Percentiles rank a stretch among this genome's conserved stretches.
These are phyloP conservation scores for Coemansia sp. DNA, from an alignment of 192 early-diverging fungal genomes.

Conservation along the genomic window DNA sequence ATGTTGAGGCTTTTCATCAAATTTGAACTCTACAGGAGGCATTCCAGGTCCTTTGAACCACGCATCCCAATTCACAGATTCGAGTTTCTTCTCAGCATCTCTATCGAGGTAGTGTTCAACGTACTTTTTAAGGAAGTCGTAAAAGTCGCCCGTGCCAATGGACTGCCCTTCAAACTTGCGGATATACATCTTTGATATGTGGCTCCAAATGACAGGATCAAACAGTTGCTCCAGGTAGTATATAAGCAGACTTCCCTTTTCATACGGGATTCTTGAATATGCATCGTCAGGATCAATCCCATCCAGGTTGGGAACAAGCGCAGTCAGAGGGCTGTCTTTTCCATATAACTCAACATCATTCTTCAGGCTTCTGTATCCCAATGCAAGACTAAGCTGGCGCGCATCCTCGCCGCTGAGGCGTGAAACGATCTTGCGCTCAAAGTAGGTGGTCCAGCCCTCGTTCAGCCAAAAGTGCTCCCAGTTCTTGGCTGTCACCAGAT, in stretches of 20 bases:
- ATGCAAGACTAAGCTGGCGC: constrained; percentile 80
- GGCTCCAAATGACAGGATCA: constrained; percentile 71
- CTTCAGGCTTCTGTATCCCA: constrained; percentile 75
- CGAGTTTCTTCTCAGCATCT: constrained; percentile 69
- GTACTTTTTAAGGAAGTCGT: constrained; percentile 74
- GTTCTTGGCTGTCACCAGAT: constrained; percentile 74
- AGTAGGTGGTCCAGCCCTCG: constrained; percentile 93
- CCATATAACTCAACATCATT: constrained; percentile 71
- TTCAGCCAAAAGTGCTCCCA: constrained; percentile 92
- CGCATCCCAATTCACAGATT: constrained; percentile 84
- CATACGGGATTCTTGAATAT: constrained; percentile 83
- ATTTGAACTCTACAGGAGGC: constrained; percentile 83
- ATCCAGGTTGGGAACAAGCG: constrained; percentile 71
- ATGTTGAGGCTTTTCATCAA: constrained; percentile 79
- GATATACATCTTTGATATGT: constrained; percentile 61
- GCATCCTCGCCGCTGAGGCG: constrained; percentile 75
- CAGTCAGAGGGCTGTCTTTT: constrained; percentile 63
- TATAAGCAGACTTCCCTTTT: constrained; percentile 94
- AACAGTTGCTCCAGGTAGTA: constrained; percentile 92
- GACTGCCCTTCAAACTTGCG: constrained; percentile 80
- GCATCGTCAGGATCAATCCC: constrained; percentile 82
- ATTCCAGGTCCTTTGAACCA: constrained; percentile 90
- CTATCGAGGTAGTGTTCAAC: constrained; percentile 70
- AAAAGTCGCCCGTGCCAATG: constrained; percentile 88
- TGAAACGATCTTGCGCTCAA: constrained; percentile 88